Conservation (phyloP, 1,284 basidiomycete species). For the Inonotus hispidus region DNA sequence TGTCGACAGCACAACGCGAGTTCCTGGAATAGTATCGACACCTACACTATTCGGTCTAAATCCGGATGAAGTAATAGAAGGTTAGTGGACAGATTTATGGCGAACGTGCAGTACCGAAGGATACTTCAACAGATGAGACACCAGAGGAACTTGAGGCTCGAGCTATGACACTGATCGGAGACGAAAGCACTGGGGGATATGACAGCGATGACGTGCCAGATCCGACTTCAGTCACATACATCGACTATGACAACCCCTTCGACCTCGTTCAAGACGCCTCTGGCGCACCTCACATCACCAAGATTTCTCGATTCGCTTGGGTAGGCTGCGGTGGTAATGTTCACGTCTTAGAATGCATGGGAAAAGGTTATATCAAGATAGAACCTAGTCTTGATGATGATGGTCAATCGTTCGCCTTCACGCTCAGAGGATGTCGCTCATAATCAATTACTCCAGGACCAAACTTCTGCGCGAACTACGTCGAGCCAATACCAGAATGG, state of each 20-base stretch:
- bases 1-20: slow-evolving; percentile 72
- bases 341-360: slow-evolving; percentile 78
- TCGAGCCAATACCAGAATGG: slow-evolving; percentile 45
- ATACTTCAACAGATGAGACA: slow-evolving; percentile 41
- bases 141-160: slow-evolving; percentile 19
- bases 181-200: slow-evolving; percentile 12
- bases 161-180: slow-evolving; percentile 19
- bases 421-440: not conserved
- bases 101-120: not conserved
- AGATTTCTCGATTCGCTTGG: slow-evolving; percentile 62
- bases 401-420: slow-evolving; percentile 25
- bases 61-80: slow-evolving; percentile 62
- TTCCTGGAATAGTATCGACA: slow-evolving; percentile 69
- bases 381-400: slow-evolving; percentile 40
- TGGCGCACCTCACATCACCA: slow-evolving; percentile 47
- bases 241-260: slow-evolving; percentile 80
- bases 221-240: slow-evolving; percentile 68
- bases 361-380: slow-evolving; percentile 70
- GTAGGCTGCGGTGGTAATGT: slow-evolving; percentile 73
- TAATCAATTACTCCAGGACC: slow-evolving; percentile 12
- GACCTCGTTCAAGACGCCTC: slow-evolving; percentile 48
- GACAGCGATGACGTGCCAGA: slow-evolving; percentile 38
- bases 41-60: slow-evolving; percentile 88
- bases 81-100: slow-evolving; percentile 31
- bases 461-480: slow-evolving; percentile 41